These are phyloP conservation scores for Nephelium lappaceum DNA, from an alignment of 345 rosid species.

Conservation along the genomic window DNA sequence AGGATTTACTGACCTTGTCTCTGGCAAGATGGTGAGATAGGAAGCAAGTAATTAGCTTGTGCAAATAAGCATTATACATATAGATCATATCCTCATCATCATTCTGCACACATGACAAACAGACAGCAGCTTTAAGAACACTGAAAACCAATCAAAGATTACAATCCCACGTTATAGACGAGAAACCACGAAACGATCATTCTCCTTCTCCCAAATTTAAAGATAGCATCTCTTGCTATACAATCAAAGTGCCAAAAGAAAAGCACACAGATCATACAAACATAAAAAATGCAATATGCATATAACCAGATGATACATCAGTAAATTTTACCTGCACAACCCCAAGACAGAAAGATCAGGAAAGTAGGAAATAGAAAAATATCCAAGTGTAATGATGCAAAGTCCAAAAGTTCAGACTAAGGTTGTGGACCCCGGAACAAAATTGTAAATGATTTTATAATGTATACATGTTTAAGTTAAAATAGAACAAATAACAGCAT, in stretches of 20 bases:
- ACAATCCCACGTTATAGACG: not conserved
- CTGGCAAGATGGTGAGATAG: slow-evolving; percentile 85
- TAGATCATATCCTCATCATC: slow-evolving; percentile 94
- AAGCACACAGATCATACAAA: slow-evolving; percentile 3
- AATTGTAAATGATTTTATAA: not conserved
- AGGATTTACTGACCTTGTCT: slow-evolving; percentile 70
- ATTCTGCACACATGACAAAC: slow-evolving; percentile 51
- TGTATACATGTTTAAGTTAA: not conserved
- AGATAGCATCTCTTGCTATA: not conserved
- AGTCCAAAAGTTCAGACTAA: slow-evolving; percentile 8
- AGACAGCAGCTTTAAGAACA: slow-evolving; percentile 17
- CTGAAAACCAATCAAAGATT: slow-evolving; percentile 20
- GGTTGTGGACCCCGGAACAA: not conserved
- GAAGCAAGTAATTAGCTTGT: slow-evolving; percentile 88
- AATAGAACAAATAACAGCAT: not conserved
- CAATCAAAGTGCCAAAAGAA: not conserved
- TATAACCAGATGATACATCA: not conserved
- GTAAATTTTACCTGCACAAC: not conserved
- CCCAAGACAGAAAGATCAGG: not conserved
- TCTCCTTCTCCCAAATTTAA: not conserved
- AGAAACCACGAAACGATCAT: not conserved
- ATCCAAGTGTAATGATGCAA: not conserved
- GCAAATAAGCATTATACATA: slow-evolving; percentile 89
- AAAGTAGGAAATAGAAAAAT: not conserved
- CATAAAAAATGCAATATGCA: not conserved